Evolutionary conservation across 2,329 filamentous ascomycete genomes (phyloP).

Genomic region (Pseudogymnoascus sp.): DNA sequence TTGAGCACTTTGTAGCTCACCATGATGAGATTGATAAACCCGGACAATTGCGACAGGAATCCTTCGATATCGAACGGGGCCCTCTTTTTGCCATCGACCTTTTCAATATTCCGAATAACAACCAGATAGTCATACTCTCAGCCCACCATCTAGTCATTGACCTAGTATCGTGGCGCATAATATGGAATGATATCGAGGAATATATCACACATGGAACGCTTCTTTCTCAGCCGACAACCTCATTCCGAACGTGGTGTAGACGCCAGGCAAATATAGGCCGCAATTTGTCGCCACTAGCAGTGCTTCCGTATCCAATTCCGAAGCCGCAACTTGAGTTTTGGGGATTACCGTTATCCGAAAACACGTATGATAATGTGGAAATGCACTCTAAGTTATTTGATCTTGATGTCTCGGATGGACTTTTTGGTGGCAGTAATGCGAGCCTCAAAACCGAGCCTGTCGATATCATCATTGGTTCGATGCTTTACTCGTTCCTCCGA

Average conservation of each 20-base stretch:
- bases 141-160: slow-evolving; percentile 28
- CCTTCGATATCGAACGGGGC: slow-evolving; percentile 16
- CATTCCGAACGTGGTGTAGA: slow-evolving; percentile 31
- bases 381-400: background rate
- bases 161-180: slow-evolving; percentile 32
- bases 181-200: slow-evolving; percentile 33
- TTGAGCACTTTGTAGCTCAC: slow-evolving; percentile 35
- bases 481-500: slow-evolving; percentile 30
- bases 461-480: slow-evolving; percentile 33
- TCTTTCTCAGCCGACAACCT: slow-evolving; percentile 16
- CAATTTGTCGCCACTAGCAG: background rate
- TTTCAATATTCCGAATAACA: slow-evolving; percentile 14
- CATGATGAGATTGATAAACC: slow-evolving; percentile 22
- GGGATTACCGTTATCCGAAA: background rate
- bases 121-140: slow-evolving; percentile 16
- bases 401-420: slow-evolving; percentile 20
- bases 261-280: slow-evolving; percentile 22
- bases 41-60: slow-evolving; percentile 28
- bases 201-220: slow-evolving; percentile 18
- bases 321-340: background rate
- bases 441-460: slow-evolving; percentile 29
- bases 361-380: background rate
- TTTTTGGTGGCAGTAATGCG: slow-evolving; percentile 27
- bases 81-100: slow-evolving; percentile 21
- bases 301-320: background rate